phyloP scores from a whole-genome alignment of 2,329 filamentous ascomycete species.

The Balansia obtecta region DNA sequence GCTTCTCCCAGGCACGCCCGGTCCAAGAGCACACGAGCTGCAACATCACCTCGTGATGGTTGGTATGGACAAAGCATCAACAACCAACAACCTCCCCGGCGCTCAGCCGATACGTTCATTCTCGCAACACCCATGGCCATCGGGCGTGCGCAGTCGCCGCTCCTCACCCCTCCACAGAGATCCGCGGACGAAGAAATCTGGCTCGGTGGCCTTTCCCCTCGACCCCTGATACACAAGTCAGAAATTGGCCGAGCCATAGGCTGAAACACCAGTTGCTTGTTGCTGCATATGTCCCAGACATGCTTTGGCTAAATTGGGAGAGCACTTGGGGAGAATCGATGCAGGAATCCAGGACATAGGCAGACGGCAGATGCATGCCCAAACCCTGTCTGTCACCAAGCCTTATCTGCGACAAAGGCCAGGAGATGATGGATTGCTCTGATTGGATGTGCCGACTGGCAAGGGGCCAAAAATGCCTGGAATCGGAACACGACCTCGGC shows the following conservation, averaged over 20 bases:
- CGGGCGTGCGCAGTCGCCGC: slow-evolving; percentile 23
- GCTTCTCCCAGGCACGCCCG: slow-evolving; percentile 31
- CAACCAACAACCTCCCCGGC: slow-evolving; percentile 15
- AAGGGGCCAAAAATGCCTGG: background rate
- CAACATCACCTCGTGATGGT: slow-evolving; percentile 24
- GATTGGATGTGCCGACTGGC: background rate
- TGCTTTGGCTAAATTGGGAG: too few species aligned
- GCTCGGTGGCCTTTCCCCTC: slow-evolving; percentile 34
- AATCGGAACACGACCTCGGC: background rate
- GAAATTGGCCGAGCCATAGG: slow-evolving; percentile 43
- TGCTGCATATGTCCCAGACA: background rate
- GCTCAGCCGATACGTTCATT: slow-evolving; percentile 20
- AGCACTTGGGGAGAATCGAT: background rate
- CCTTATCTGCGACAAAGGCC: background rate
- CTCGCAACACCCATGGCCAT: background rate
- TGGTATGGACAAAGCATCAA: slow-evolving; percentile 27
- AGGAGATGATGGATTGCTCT: background rate
- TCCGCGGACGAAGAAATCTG: slow-evolving; percentile 34
- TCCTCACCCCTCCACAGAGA: slow-evolving; percentile 31
- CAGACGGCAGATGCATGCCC: background rate
- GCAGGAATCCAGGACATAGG: background rate
- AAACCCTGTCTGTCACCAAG: background rate
- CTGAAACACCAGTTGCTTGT: slow-evolving; percentile 15
- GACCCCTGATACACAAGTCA: slow-evolving; percentile 31
- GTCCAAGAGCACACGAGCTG: slow-evolving; percentile 35